Base-by-base conservation (phyloP, 129 eudicot species). In the Centaurea solstitialis region DNA sequence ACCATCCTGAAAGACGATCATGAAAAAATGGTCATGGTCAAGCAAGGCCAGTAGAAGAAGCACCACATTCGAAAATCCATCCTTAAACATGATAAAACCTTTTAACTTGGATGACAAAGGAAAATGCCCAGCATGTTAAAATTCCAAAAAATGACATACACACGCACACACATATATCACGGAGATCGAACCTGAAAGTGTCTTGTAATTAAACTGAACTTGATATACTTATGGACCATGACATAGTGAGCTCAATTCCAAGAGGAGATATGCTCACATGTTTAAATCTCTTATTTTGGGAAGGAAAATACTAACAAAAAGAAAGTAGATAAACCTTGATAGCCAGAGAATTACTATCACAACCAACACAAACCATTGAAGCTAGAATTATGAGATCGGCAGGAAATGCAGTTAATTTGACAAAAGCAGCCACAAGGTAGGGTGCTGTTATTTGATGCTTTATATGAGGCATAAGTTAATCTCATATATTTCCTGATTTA, bases 1-100 rank as follows among this genome's bases (percentile, higher is more conserved):
- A 76, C 98, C 98, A 78, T 94, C 98, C 98, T 94, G 91, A 70
- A 87, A 82, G 24, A 69, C 23, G 66, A 76, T 26, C 77, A 69
- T 70, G 23, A 73, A 73, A 73, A 65, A 9, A 26, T 1, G 78
- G 37, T 73, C 67, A 40, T 9, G 65, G n/a, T 57, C 65, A 57
- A 5, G 65, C 65, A 8, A 21, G 35, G 26, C 74, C 79, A 64
- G 6, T 61, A 61, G 26, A 20, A 62, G 12, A 62, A 62, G 28
- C 28, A 4, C 3, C 24, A 61, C 10, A 20, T 62, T 20, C 26
- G 66, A 33, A 45, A n/a, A 65, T 72, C 21, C 53, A 72, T 80
- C 65, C 45, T 23, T 22, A 37, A 24, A 38, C 41, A 37, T 40
- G 24, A 61, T 61, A 39, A 72, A 43, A 53, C 39, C 7, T 3